Evolutionary conservation across 495 filamentous ascomycete genomes (phyloP).

Genomic region (Lasiosphaeris hirsuta): DNA sequence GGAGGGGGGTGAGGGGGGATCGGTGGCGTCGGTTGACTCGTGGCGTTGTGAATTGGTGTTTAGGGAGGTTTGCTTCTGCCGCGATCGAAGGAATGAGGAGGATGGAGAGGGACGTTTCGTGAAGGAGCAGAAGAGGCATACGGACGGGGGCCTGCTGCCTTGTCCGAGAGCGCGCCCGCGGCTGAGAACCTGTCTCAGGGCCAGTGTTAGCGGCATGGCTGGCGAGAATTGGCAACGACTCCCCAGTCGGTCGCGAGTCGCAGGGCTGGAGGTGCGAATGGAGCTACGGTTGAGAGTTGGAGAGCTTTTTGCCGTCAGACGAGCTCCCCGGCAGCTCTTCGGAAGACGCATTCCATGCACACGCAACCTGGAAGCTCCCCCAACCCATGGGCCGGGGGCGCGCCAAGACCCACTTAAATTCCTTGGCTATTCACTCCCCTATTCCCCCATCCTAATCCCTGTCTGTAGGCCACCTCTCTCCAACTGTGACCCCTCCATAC

Average conservation of each 20-base stretch:
- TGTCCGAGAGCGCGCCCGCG: conserved; percentile 7
- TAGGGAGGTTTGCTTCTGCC: neutral
- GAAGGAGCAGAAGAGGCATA: conserved; percentile 45
- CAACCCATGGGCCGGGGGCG: no score
- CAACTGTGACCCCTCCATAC: neutral
- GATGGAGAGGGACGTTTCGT: conserved; percentile 12
- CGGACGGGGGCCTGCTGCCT: conserved; percentile 17
- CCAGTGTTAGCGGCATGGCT: conserved; percentile 35
- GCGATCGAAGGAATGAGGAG: conserved; percentile 1
- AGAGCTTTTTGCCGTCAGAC: neutral
- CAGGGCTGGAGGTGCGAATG: neutral
- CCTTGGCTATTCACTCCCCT: no score
- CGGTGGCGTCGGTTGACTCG: conserved; percentile 20
- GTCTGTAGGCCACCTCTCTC: neutral
- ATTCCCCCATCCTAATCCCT: no score
- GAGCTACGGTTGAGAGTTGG: neutral
- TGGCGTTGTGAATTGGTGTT: conserved; percentile 3
- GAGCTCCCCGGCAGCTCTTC: no score
- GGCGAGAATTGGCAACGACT: neutral
- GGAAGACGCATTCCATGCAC: no score
- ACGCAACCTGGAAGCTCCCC: no score
- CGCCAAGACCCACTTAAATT: no score
- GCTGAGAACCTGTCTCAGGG: conserved; percentile 25
- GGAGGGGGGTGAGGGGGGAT: neutral
- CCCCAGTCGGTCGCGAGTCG: neutral